These are phyloP conservation scores for Penicillium aurantiogriseum DNA, from an alignment of 2,329 filamentous ascomycete genomes.

Conservation along the genomic window DNA sequence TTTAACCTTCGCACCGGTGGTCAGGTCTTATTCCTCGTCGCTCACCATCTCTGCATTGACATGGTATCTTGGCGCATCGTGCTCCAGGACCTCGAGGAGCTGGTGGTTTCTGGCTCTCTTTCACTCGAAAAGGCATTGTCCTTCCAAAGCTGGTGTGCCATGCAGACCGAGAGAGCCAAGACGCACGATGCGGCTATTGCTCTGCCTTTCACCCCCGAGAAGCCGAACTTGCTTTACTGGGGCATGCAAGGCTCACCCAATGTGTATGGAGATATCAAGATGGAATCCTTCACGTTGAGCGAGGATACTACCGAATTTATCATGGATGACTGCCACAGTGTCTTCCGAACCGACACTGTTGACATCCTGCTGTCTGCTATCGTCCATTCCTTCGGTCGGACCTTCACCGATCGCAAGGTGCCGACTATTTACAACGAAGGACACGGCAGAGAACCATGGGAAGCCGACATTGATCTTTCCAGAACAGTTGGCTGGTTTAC, in stretches of 20 bases:
- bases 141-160: slow-evolving; percentile 41
- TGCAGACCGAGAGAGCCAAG: slow-evolving; percentile 33
- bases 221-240: slow-evolving; percentile 39
- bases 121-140: slow-evolving; percentile 36
- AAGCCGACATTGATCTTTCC: slow-evolving; percentile 46
- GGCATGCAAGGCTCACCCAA: slow-evolving; percentile 35
- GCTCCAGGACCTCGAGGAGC: slow-evolving; percentile 38
- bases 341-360: slow-evolving; percentile 39
- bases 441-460: slow-evolving; percentile 50
- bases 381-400: slow-evolving; percentile 45
- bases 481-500: slow-evolving; percentile 54
- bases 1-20: slow-evolving; percentile 38
- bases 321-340: slow-evolving; percentile 32
- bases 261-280: slow-evolving; percentile 36
- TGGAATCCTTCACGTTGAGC: slow-evolving; percentile 36
- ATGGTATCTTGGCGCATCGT: slow-evolving; percentile 39
- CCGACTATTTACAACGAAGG: slow-evolving; percentile 52
- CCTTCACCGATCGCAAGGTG: slow-evolving; percentile 44
- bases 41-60: slow-evolving; percentile 31
- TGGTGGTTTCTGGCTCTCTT: slow-evolving; percentile 33
- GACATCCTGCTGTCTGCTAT: slow-evolving; percentile 39
- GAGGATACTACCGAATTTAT: slow-evolving; percentile 34
- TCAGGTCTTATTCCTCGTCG: slow-evolving; percentile 31
- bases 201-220: slow-evolving; percentile 31
- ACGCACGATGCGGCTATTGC: slow-evolving; percentile 12